Percentiles rank a stretch among this genome's conserved stretches.
These are phyloP conservation scores for Amphibolis antarctica DNA, from an alignment of 106 monocot species.

Conservation along the genomic window DNA sequence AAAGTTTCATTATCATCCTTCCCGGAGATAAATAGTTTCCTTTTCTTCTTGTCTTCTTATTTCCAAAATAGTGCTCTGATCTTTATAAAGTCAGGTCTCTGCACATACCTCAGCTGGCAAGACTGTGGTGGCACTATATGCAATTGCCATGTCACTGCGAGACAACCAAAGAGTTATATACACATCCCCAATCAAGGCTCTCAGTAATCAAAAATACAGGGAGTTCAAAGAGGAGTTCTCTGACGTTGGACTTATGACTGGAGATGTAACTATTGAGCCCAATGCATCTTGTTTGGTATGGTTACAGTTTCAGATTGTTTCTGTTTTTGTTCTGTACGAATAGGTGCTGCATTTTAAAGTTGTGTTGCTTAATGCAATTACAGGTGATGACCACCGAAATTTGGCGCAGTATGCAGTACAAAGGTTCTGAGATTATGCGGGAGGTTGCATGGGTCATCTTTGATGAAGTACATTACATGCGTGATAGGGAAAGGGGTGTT, in stretches of 20 bases:
- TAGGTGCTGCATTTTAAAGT: neutral
- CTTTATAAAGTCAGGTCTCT: constrained; percentile 45
- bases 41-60: too few species aligned
- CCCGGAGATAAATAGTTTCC: too few species aligned
- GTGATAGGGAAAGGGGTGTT: constrained; percentile 92
- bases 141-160: constrained; percentile 82
- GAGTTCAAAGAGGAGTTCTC: constrained; percentile 96
- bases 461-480: constrained; percentile 98
- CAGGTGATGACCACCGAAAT: constrained; percentile 99
- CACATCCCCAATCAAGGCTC: constrained; percentile 95
- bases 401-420: constrained; percentile 99
- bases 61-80: too few species aligned
- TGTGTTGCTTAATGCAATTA: neutral
- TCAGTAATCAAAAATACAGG: constrained; percentile 95
- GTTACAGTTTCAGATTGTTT: neutral
- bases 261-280: constrained; percentile 93
- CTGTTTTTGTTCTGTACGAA: neutral
- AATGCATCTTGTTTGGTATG: constrained; percentile 94
- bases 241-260: constrained; percentile 97
- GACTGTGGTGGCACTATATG: constrained; percentile 89
- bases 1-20: too few species aligned
- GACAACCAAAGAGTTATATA: constrained; percentile 88
- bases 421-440: constrained; percentile 81
- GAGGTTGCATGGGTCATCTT: constrained; percentile 98
- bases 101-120: constrained; percentile 98